Conservation (phyloP, 495 filamentous ascomycete genomes). For the Patellaria atrata region DNA sequence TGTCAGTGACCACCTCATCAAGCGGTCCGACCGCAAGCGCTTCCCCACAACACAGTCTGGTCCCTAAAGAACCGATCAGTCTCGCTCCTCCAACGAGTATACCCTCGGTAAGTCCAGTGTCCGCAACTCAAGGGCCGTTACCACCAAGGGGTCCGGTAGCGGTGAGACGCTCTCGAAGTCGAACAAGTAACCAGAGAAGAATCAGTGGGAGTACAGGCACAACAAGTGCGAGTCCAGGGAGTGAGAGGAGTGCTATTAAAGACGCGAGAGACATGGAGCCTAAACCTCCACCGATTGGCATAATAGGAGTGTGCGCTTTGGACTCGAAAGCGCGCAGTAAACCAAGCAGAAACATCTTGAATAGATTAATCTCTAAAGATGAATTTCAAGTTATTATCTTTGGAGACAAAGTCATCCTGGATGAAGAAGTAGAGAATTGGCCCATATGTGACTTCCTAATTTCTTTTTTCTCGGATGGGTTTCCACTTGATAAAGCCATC, state of each 20-base stretch:
- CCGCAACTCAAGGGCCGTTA: conserved; percentile 7
- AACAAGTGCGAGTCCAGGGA: conserved; percentile 53
- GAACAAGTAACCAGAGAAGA: conserved; percentile 53
- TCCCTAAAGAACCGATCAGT: conserved; percentile 22
- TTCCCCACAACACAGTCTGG: conserved; percentile 24
- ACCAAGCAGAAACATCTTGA: conserved; percentile 88
- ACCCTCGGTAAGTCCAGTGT: conserved; percentile 33
- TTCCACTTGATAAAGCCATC: conserved; percentile 93
- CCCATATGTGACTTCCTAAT: conserved; percentile 78
- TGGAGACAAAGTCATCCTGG: conserved; percentile 94
- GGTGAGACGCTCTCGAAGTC: conserved; percentile 43
- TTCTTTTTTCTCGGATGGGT: conserved; percentile 95
- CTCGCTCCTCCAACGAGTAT: conserved; percentile 26
- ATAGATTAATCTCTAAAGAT: conserved; percentile 71
- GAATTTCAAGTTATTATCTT: conserved; percentile 96
- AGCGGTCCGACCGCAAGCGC: conserved; percentile 21
- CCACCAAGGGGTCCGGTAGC: conserved; percentile 1
- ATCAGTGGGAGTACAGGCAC: conserved; percentile 63
- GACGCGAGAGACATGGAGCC: conserved; percentile 35
- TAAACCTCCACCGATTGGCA: conserved; percentile 32
- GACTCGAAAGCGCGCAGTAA: conserved; percentile 95
- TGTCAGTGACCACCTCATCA: conserved; percentile 40
- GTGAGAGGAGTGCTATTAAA: conserved; percentile 34
- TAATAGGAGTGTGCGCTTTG: conserved; percentile 86
- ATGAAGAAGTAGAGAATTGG: conserved; percentile 62